Evolutionary conservation across 2,329 filamentous ascomycete species (phyloP), one percentile per base, ranked within the genome.

Genomic region (Aurifilum marmelostoma): DNA sequence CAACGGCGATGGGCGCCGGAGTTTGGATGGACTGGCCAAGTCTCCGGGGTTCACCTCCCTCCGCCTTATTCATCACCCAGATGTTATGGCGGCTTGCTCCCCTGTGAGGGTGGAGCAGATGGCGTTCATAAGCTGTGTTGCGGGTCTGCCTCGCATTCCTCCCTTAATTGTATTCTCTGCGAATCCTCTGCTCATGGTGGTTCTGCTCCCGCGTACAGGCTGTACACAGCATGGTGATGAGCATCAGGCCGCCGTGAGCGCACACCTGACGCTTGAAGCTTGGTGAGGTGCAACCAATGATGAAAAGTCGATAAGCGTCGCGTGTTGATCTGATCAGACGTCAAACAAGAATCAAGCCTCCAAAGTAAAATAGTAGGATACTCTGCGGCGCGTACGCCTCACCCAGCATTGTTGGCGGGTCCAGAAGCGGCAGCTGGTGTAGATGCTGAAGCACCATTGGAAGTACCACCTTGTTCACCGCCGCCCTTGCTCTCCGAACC

Each of bases 401-500:
- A 71, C 14, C 68, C 70, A 29, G 63, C 54, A 29, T 62, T 65
- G 21, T 68, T 24, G 9, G 62, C 29, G 50, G 47, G 68, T 24
- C 58, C 66, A 18, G 67, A 41, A 24, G 58, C 34, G 6, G 65
- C 54, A 47, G 52, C 41, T 7, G 52, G 64, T 58, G 60, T 24
- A 21, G 69, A 69, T 18, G 58, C n/a, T 16, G 39, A 63, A 9
- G 68, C 62, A 50, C 43, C 63, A n/a, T 32, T 52, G 14, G 67
- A 63, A 11, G 63, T 1, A 21, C 34, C 59, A n/a, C 34, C 39
- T 34, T 69, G 67, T 41, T 67, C 64, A n/a, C n/a, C n/a, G 14
- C 52, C 68, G 3, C 58, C 18, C 43, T 71, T 71, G 24, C 59
- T 50, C 6, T 69, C 70, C 8, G 29, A 50, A 21, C 66, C 66